Conservation (phyloP, 768 basidiomycete genomes). For the Rickenella mellea region DNA sequence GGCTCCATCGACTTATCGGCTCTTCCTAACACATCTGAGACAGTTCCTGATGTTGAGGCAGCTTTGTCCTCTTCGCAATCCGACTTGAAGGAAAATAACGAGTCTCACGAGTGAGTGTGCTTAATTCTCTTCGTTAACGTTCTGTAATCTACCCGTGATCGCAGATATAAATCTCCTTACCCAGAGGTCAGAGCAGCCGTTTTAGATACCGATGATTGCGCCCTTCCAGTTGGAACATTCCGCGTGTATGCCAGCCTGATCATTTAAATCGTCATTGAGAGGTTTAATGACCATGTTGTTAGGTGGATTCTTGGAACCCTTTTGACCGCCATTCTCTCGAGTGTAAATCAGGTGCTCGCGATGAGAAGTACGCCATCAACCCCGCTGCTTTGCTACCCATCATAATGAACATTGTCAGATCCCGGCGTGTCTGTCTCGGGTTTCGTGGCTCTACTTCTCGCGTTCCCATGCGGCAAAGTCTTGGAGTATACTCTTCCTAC, state of each 20-base stretch:
- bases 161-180: conserved; percentile 74
- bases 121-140: neutral
- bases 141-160: conserved; percentile 3
- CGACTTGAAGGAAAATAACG: conserved; percentile 33
- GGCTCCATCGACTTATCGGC: conserved; percentile 27
- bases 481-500: conserved; percentile 60
- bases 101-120: conserved; percentile 60
- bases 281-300: no score
- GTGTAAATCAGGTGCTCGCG: conserved; percentile 56
- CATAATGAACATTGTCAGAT: conserved; percentile 30
- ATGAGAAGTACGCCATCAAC: conserved; percentile 44
- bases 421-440: conserved; percentile 57
- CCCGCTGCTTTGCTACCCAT: neutral
- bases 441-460: conserved; percentile 64
- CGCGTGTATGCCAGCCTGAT: conserved; percentile 77
- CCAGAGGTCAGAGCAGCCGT: conserved; percentile 85
- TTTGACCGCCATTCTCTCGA: conserved; percentile 45
- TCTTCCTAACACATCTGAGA: conserved; percentile 26
- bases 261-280: no score
- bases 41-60: conserved; percentile 11
- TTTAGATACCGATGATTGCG: conserved; percentile 68
- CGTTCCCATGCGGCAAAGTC: conserved; percentile 65
- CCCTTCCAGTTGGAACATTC: conserved; percentile 75
- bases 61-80: conserved; percentile 21
- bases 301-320: conserved; percentile 73